Evolutionary conservation across 805 yeast species (phyloP), one percentile per base, ranked within the genome.

Genomic region (Wickerhamiella bombiphila): DNA sequence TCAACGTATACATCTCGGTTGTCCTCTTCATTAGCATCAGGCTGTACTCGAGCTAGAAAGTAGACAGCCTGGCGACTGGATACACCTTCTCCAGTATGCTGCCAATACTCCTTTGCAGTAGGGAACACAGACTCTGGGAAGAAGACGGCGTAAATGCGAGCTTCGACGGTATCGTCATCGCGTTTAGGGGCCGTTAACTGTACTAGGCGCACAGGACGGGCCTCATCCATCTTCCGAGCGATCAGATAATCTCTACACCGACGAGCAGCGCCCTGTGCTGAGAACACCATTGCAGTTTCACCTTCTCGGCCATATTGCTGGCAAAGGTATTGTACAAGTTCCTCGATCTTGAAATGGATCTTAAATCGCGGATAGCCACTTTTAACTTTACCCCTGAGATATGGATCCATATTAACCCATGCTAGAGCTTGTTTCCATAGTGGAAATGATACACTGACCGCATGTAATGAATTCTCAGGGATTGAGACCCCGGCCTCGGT

Each of bases 81-180:
- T 20, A 91, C 71, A n/a, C 95, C 94, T 57, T 88, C 96, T 20
- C 99, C 99, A 0, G 94, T 65, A 52, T 86, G 95, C 56, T 88
- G 96, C 98, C 98, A 91, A 60, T 82, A 91, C 49, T 74, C 74
- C 54, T 82, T 85, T 29, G 91, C 86, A 3, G 80, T 56, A 1
- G 71, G 56, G 44, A 65, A 74, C 41, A 68, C 74, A 3, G 64
- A 61, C 2, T 63, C 56, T 2, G 81, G 81, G 51, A 79, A 80
- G 43, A 91, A 76, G n/a, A 85, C 82, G 16, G 74, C 79, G 0
- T 86, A 78, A 38, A 88, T 70, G 29, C 70, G 70, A 11, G 85
- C 72, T 48, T 76, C 86, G 20, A 74, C 62, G 43, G 47, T 39
- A 21, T 42, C 47, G n/a, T 43, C 47, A 3, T 42, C 34, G 3